phyloP scores from a whole-genome alignment of 805 yeast genomes.

The Metschnikowia proteae region DNA sequence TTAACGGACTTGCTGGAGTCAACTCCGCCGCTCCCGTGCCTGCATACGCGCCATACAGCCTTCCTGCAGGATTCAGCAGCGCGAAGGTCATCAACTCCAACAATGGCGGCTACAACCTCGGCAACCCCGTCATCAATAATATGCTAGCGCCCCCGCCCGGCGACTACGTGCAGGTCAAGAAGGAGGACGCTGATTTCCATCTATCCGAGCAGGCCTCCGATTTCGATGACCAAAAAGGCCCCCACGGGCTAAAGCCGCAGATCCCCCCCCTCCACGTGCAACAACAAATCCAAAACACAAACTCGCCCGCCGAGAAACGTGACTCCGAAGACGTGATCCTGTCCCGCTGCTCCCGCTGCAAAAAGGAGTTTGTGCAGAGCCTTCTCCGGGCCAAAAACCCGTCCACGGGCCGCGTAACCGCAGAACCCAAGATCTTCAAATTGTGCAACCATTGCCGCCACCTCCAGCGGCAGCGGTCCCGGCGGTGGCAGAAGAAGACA shows the following conservation, averaged over 20 bases:
- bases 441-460: constrained; percentile 64
- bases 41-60: neutral
- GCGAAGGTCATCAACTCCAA: constrained; percentile 5
- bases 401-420: constrained; percentile 27
- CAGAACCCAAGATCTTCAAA: constrained; percentile 45
- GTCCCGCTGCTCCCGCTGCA: constrained; percentile 52
- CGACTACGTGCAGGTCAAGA: constrained; percentile 9
- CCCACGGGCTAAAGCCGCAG: constrained; percentile 23
- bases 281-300: constrained; percentile 31
- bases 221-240: constrained; percentile 1
- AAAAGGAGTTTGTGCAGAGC: constrained; percentile 52
- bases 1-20: neutral
- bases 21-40: neutral
- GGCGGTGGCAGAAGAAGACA: constrained; percentile 63
- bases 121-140: constrained; percentile 8
- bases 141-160: constrained; percentile 8
- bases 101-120: constrained; percentile 12
- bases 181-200: constrained; percentile 2
- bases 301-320: constrained; percentile 6
- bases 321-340: constrained; percentile 11
- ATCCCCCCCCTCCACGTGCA: constrained; percentile 45
- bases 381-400: constrained; percentile 30
- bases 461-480: constrained; percentile 56
- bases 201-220: constrained; percentile 3
- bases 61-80: neutral